These are phyloP conservation scores for Phytophthora pseudosyringae DNA, from an alignment of 352 stramenopile genomes.

Conservation along the genomic window DNA sequence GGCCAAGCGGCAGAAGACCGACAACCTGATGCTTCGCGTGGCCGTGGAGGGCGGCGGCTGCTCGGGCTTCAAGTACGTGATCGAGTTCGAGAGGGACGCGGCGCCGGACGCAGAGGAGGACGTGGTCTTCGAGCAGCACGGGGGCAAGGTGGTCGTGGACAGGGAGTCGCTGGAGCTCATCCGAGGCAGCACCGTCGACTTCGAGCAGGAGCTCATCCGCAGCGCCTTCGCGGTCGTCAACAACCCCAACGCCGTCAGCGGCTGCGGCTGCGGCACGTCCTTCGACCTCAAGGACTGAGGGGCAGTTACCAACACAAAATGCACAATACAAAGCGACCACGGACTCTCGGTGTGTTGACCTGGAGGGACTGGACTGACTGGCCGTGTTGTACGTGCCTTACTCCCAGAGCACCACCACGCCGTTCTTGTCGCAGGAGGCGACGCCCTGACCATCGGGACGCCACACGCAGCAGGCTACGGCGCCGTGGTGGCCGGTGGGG, in stretches of 20 bases:
- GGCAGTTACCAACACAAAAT: slow-evolving; percentile 7
- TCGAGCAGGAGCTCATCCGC: slow-evolving; percentile 97
- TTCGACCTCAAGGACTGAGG: slow-evolving; percentile 96
- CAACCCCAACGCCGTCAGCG: slow-evolving; percentile 97
- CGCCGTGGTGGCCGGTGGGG: slow-evolving; percentile 58
- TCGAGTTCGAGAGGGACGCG: slow-evolving; percentile 84
- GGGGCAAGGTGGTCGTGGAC: slow-evolving; percentile 91
- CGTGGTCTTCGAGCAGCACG: slow-evolving; percentile 89
- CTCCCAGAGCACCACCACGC: slow-evolving; percentile 80
- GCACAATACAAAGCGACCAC: slow-evolving; percentile 15
- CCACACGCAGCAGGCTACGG: slow-evolving; percentile 81
- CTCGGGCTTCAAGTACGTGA: slow-evolving; percentile 94
- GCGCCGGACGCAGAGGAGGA: slow-evolving; percentile 57
- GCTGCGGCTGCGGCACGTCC: slow-evolving; percentile 97
- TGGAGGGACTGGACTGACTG: too few species aligned
- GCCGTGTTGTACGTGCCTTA: slow-evolving; percentile 24
- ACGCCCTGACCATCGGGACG: slow-evolving; percentile 65
- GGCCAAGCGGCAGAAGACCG: slow-evolving; percentile 58
- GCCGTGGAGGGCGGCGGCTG: slow-evolving; percentile 93
- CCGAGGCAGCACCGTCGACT: slow-evolving; percentile 95
- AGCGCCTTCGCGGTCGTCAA: slow-evolving; percentile 96
- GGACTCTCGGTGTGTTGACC: neutral
- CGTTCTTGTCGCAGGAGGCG: slow-evolving; percentile 86
- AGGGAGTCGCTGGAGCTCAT: slow-evolving; percentile 95
- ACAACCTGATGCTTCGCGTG: slow-evolving; percentile 84